A percentile compares a stretch with the other conserved stretches of the same genome.
phyloP scores from a whole-genome alignment of 2,329 filamentous ascomycete species.

The Microcyclospora tardicrescens region DNA sequence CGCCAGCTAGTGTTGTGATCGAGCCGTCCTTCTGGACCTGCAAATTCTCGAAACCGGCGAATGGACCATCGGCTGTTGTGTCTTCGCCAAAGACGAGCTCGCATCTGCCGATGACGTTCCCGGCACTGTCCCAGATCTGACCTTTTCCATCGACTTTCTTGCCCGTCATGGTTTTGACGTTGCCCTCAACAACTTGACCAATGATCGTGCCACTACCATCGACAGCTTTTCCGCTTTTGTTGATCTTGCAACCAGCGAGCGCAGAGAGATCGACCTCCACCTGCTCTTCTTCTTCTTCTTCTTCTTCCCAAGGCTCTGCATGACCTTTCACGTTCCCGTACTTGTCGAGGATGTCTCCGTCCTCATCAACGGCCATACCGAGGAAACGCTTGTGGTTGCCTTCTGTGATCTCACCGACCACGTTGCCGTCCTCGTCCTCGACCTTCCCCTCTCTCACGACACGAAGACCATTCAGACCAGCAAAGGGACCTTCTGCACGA shows the following conservation, averaged over 20 bases:
- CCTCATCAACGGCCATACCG: constrained; percentile 47
- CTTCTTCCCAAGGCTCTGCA: constrained; percentile 41
- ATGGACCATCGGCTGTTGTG: constrained; percentile 38
- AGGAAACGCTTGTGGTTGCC: constrained; percentile 48
- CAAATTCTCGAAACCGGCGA: constrained; percentile 46
- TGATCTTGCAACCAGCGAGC: constrained; percentile 49
- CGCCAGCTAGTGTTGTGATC: constrained; percentile 33
- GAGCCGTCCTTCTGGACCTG: constrained; percentile 46
- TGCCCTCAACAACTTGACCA: constrained; percentile 45
- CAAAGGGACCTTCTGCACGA: constrained; percentile 52
- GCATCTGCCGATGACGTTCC: constrained; percentile 46
- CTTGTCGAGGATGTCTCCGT: constrained; percentile 50
- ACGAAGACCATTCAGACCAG: constrained; percentile 50
- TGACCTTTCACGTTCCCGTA: constrained; percentile 49
- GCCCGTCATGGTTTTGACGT: constrained; percentile 43
- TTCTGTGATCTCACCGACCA: constrained; percentile 44
- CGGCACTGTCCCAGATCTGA: constrained; percentile 51
- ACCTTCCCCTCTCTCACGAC: constrained; percentile 58
- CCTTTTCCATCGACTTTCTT: constrained; percentile 50
- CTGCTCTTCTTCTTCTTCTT: constrained; percentile 29
- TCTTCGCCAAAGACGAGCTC: constrained; percentile 43
- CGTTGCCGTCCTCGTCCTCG: constrained; percentile 65
- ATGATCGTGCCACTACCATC: constrained; percentile 46
- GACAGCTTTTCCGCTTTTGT: constrained; percentile 51
- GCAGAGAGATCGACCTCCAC: constrained; percentile 42